A percentile compares a stretch with the other conserved stretches of the same genome.
phyloP scores from a whole-genome alignment of 2,329 filamentous ascomycete genomes.

The Aspergillus vadensis region DNA sequence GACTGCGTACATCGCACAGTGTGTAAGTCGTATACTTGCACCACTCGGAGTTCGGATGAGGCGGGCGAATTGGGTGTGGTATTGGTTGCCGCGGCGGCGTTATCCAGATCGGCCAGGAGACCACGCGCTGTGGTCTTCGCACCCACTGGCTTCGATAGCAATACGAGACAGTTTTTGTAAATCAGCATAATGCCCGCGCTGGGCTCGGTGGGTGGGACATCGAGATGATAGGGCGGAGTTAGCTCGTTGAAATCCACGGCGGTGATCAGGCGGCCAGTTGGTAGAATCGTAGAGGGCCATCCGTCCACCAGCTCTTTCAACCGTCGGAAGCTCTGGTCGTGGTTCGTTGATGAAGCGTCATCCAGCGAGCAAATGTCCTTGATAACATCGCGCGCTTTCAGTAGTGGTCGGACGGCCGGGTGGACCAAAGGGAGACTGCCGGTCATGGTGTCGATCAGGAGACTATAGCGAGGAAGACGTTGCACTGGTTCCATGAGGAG shows the following conservation, averaged over 20 bases:
- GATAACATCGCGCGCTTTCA: constrained; percentile 89
- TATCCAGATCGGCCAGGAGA: constrained; percentile 81
- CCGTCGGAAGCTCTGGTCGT: constrained; percentile 71
- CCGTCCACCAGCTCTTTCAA: constrained; percentile 74
- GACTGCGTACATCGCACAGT: constrained; percentile 68
- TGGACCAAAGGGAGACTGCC: constrained; percentile 82
- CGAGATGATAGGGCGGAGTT: constrained; percentile 66
- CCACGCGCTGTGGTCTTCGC: constrained; percentile 71
- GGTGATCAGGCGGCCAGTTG: constrained; percentile 75
- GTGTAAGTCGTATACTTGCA: constrained; percentile 69
- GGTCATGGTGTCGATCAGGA: constrained; percentile 95
- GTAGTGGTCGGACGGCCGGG: constrained; percentile 76
- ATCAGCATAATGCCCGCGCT: constrained; percentile 73
- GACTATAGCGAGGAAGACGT: constrained; percentile 86
- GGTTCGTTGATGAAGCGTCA: constrained; percentile 64
- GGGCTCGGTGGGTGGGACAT: constrained; percentile 45
- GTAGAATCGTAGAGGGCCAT: constrained; percentile 73
- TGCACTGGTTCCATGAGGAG: constrained; percentile 96
- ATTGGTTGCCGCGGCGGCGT: constrained; percentile 62
- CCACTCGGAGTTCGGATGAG: constrained; percentile 71
- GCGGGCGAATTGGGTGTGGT: constrained; percentile 28
- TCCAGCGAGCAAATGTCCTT: constrained; percentile 96
- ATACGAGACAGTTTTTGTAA: constrained; percentile 78
- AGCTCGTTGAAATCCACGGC: constrained; percentile 80
- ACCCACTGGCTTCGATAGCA: constrained; percentile 70